phyloP scores from a whole-genome alignment of 805 yeast species.

The Ogataea siamensis region DNA sequence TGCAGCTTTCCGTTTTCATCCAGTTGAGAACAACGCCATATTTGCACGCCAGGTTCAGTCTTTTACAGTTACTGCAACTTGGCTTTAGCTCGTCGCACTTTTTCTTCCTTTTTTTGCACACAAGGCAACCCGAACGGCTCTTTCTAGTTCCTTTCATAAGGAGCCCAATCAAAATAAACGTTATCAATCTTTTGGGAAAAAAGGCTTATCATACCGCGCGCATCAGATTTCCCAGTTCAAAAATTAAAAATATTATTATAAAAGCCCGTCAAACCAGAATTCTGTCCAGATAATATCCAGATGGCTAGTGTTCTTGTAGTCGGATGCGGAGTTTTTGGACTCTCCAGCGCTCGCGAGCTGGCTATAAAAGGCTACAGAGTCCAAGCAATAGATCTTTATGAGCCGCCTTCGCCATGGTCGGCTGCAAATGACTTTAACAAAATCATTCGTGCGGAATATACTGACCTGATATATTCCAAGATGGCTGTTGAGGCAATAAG shows the following conservation, averaged over 20 bases:
- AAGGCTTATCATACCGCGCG: constrained; percentile 9
- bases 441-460: constrained; percentile 47
- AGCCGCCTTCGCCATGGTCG: constrained; percentile 67
- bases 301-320: constrained; percentile 40
- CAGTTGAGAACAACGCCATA: constrained; percentile 6
- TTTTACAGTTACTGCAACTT: constrained; percentile 21
- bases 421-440: constrained; percentile 67
- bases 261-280: no score
- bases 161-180: not conserved
- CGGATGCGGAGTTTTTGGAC: constrained; percentile 63
- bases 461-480: constrained; percentile 40
- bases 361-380: constrained; percentile 33
- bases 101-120: constrained; percentile 43
- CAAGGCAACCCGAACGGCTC: constrained; percentile 39
- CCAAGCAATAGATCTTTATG: constrained; percentile 46
- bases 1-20: not conserved
- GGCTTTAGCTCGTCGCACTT: constrained; percentile 36
- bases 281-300: no score
- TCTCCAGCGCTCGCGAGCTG: constrained; percentile 47
- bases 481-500: constrained; percentile 45
- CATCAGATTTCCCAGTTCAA: constrained; percentile 3
- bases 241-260: not conserved
- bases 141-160: constrained; percentile 12
- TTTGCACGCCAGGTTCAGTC: constrained; percentile 22
- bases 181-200: not conserved